Conservation (phyloP, 78 protist species). For the Dictyostelium citrinum region DNA sequence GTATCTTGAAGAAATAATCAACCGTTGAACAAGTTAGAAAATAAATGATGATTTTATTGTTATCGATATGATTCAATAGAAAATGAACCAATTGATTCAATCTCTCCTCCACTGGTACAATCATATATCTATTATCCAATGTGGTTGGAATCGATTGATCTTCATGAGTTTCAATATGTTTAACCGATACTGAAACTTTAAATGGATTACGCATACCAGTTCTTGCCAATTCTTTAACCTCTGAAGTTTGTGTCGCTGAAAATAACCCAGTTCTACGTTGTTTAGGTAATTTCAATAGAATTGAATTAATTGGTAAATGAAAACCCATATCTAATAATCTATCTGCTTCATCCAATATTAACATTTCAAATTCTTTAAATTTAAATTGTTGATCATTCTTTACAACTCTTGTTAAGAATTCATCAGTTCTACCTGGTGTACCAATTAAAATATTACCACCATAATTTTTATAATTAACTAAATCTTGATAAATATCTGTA, state of each 20-base stretch:
- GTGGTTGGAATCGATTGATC: conserved; percentile 43
- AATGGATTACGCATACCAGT: conserved; percentile 92
- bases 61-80: background rate
- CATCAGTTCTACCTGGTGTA: conserved; percentile 93
- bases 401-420: conserved; percentile 45
- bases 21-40: conserved; percentile 93
- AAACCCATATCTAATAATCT: conserved; percentile 87
- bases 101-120: conserved; percentile 36
- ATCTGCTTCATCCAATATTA: conserved; percentile 95
- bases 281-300: conserved; percentile 81
- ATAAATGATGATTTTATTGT: conserved; percentile 88
- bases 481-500: conserved; percentile 46
- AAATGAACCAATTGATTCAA: conserved; percentile 57
- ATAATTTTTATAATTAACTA: conserved; percentile 17
- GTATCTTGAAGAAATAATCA: conserved; percentile 81
- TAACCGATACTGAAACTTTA: conserved; percentile 35
- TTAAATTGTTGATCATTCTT: conserved; percentile 5
- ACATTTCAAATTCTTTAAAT: conserved; percentile 85
- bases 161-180: conserved; percentile 7
- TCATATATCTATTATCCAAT: conserved; percentile 69
- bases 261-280: conserved; percentile 94
- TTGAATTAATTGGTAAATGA: conserved; percentile 52
- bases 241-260: conserved; percentile 86
- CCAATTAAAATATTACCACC: conserved; percentile 88
- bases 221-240: conserved; percentile 69